Evolutionary conservation across 2,329 filamentous ascomycete species (phyloP).

Genomic region (Taxawa tesnikishii): DNA sequence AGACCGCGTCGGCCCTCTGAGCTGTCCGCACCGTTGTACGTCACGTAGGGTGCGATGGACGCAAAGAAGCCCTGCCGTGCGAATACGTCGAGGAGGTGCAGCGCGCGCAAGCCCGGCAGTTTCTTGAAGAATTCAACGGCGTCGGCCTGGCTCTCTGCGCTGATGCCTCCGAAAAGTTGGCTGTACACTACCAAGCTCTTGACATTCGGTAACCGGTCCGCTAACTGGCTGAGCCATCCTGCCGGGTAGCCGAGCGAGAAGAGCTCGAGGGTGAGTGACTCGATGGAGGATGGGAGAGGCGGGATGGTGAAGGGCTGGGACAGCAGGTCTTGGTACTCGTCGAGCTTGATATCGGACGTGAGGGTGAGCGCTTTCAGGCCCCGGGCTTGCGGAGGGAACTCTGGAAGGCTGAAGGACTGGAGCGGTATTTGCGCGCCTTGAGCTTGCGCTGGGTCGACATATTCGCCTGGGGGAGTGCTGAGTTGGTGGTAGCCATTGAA

Average conservation of each 20-base stretch:
- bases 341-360: slow-evolving; percentile 36
- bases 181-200: slow-evolving; percentile 32
- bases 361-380: slow-evolving; percentile 32
- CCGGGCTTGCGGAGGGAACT: slow-evolving; percentile 31
- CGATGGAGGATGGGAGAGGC: slow-evolving; percentile 26
- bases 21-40: slow-evolving; percentile 12
- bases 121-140: slow-evolving; percentile 28
- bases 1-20: slow-evolving; percentile 15
- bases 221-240: slow-evolving; percentile 28
- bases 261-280: slow-evolving; percentile 33
- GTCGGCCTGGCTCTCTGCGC: slow-evolving; percentile 23
- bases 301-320: slow-evolving; percentile 22
- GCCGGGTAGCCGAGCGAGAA: slow-evolving; percentile 36
- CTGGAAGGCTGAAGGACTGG: slow-evolving; percentile 30
- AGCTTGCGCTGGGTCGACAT: slow-evolving; percentile 17
- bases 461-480: slow-evolving; percentile 5
- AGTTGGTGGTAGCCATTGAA: background rate
- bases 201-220: slow-evolving; percentile 26
- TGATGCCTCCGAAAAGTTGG: slow-evolving; percentile 33
- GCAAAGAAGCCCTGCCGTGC: slow-evolving; percentile 28
- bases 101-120: slow-evolving; percentile 22
- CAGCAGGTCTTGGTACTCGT: slow-evolving; percentile 30
- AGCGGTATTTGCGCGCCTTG: slow-evolving; percentile 35
- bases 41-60: slow-evolving; percentile 16
- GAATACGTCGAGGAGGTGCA: slow-evolving; percentile 38